Percentiles rank a stretch among this genome's conserved stretches.
Evolutionary conservation across 805 yeast genomes (phyloP).

Genomic region (Starmerella roubikii): DNA sequence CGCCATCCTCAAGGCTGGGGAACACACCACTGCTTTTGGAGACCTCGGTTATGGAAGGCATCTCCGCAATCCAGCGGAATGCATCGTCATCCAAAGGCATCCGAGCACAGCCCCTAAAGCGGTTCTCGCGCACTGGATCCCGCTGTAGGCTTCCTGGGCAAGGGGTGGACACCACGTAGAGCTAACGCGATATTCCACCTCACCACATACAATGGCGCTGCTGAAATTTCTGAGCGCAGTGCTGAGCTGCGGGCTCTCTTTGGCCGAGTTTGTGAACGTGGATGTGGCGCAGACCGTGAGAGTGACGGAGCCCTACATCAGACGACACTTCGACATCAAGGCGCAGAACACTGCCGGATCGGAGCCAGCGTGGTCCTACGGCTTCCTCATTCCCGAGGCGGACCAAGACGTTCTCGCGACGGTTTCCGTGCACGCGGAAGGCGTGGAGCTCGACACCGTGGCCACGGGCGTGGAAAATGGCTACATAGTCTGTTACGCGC

Average conservation of each 20-base stretch:
- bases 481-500: constrained; percentile 30
- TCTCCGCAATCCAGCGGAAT: not conserved
- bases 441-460: constrained; percentile 15
- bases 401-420: constrained; percentile 33
- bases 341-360: constrained; percentile 46
- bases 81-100: too few species aligned
- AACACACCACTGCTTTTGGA: not conserved
- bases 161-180: too few species aligned
- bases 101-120: too few species aligned
- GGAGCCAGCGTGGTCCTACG: constrained; percentile 43
- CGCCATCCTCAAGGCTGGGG: not conserved
- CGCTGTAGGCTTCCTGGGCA: too few species aligned
- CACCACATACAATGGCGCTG: not conserved
- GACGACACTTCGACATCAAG: constrained; percentile 44
- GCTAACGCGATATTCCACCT: too few species aligned
- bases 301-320: constrained; percentile 49
- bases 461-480: constrained; percentile 21
- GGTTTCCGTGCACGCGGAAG: constrained; percentile 31
- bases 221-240: not conserved
- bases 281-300: constrained; percentile 48
- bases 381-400: constrained; percentile 42
- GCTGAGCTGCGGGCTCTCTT: not conserved
- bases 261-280: constrained; percentile 31
- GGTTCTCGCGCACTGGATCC: too few species aligned
- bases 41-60: not conserved